phyloP scores from a whole-genome alignment of 2,329 filamentous ascomycete genomes.

The Drechslerella stenobrocha region DNA sequence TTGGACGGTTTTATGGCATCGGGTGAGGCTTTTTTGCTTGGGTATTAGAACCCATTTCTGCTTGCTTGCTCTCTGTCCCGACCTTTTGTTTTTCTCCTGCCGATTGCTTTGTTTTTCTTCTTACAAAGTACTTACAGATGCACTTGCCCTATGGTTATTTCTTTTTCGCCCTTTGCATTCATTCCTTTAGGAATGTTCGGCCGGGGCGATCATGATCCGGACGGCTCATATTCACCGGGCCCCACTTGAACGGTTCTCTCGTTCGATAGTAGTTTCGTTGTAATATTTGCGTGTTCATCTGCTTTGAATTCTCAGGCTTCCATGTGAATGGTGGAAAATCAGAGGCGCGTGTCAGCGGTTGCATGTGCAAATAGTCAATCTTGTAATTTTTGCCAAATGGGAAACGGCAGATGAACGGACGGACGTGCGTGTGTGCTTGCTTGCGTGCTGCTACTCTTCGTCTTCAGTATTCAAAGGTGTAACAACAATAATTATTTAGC shows the following conservation, averaged over 20 bases:
- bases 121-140: background rate
- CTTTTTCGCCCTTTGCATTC: slow-evolving; percentile 16
- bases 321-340: slow-evolving; percentile 49
- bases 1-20: slow-evolving; percentile 37
- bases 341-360: slow-evolving; percentile 17
- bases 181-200: slow-evolving; percentile 44
- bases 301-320: slow-evolving; percentile 1
- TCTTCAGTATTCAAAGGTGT: no score
- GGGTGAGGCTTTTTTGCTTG: slow-evolving; percentile 48
- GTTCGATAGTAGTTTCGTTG: background rate
- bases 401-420: background rate
- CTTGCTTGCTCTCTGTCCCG: background rate
- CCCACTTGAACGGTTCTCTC: slow-evolving; percentile 8
- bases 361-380: slow-evolving; percentile 22
- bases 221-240: slow-evolving; percentile 12
- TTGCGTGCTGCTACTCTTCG: no score
- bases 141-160: slow-evolving; percentile 5
- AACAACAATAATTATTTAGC: background rate
- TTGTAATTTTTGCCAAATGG: slow-evolving; percentile 31
- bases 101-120: slow-evolving; percentile 14
- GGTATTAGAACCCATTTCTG: background rate
- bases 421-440: no score
- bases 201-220: slow-evolving; percentile 31
- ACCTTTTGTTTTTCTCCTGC: background rate
- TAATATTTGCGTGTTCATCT: background rate